phyloP scores from a whole-genome alignment of 2,329 filamentous ascomycete genomes.

The Metarhizium humberi region DNA sequence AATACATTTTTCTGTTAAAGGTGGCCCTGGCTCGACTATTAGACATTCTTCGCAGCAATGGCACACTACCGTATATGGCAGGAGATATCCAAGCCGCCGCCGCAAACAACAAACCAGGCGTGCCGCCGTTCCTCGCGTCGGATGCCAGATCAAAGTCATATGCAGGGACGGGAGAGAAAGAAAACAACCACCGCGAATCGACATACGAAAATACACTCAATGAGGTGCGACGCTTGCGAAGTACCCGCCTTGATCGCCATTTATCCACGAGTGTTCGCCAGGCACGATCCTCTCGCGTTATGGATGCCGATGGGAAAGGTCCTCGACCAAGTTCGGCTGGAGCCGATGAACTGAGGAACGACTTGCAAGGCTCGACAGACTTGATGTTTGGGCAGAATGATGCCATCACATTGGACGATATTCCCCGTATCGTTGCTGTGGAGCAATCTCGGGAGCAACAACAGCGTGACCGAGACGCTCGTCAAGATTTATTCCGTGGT shows the following conservation, averaged over 20 bases:
- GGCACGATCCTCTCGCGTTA: slow-evolving; percentile 81
- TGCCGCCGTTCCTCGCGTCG: slow-evolving; percentile 39
- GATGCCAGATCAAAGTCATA: slow-evolving; percentile 69
- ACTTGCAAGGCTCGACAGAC: slow-evolving; percentile 52
- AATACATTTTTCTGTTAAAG: slow-evolving; percentile 87
- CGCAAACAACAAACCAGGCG: slow-evolving; percentile 4
- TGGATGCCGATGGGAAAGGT: slow-evolving; percentile 54
- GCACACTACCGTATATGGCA: slow-evolving; percentile 68
- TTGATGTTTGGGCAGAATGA: slow-evolving; percentile 85
- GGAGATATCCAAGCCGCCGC: slow-evolving; percentile 38
- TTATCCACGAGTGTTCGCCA: slow-evolving; percentile 88
- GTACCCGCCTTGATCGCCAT: slow-evolving; percentile 88
- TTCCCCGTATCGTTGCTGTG: slow-evolving; percentile 88
- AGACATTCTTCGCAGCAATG: slow-evolving; percentile 75
- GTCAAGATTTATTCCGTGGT: slow-evolving; percentile 58
- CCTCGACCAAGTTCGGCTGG: slow-evolving; percentile 69
- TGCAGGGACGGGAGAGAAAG: slow-evolving; percentile 40
- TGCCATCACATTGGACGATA: slow-evolving; percentile 88
- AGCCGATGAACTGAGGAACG: slow-evolving; percentile 36
- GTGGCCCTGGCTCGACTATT: slow-evolving; percentile 86
- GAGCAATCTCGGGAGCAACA: slow-evolving; percentile 92
- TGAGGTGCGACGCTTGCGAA: slow-evolving; percentile 84
- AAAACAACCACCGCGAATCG: slow-evolving; percentile 53
- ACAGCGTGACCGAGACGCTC: slow-evolving; percentile 39
- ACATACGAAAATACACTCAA: slow-evolving; percentile 94